phyloP scores from a whole-genome alignment of 768 basidiomycete species.

The Tylopilus balloui region DNA sequence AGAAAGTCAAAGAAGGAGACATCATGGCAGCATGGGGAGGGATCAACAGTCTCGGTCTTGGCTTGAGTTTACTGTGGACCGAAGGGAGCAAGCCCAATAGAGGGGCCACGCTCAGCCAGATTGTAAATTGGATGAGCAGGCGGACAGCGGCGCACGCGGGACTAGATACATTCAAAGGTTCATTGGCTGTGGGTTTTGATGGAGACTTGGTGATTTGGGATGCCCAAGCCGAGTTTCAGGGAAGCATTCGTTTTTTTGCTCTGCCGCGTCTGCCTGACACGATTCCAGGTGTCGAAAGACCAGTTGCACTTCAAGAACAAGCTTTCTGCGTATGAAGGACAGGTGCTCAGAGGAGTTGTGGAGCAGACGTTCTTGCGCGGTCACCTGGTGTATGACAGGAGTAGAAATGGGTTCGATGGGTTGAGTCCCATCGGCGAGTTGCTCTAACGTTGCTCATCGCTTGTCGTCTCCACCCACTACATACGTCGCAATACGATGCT shows the following conservation, averaged over 20 bases:
- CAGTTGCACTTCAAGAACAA: conserved; percentile 89
- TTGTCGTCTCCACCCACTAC: not conserved
- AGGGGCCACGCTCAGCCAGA: conserved; percentile 52
- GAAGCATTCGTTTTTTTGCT: conserved; percentile 12
- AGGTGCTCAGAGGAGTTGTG: conserved; percentile 65
- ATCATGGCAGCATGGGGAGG: conserved; percentile 95
- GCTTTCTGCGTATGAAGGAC: conserved; percentile 83
- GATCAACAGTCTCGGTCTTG: conserved; percentile 86
- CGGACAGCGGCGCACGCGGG: conserved; percentile 80
- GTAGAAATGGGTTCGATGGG: conserved; percentile 34
- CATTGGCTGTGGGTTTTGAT: conserved; percentile 67
- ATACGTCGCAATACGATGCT: conserved; percentile 8
- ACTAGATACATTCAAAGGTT: conserved; percentile 65
- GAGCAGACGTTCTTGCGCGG: conserved; percentile 80
- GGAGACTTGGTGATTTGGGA: conserved; percentile 89
- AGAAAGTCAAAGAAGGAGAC: conserved; percentile 70
- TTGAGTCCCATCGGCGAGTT: conserved; percentile 36
- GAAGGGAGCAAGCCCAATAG: conserved; percentile 54
- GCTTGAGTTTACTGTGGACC: conserved; percentile 85
- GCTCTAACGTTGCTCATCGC: not conserved
- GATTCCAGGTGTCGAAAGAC: conserved; percentile 63
- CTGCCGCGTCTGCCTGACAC: conserved; percentile 6
- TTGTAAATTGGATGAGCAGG: conserved; percentile 72
- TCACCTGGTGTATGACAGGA: conserved; percentile 52
- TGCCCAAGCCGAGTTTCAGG: conserved; percentile 46